Base-by-base conservation (phyloP, 805 yeast genomes). In the Ogataea paraovalis region DNA sequence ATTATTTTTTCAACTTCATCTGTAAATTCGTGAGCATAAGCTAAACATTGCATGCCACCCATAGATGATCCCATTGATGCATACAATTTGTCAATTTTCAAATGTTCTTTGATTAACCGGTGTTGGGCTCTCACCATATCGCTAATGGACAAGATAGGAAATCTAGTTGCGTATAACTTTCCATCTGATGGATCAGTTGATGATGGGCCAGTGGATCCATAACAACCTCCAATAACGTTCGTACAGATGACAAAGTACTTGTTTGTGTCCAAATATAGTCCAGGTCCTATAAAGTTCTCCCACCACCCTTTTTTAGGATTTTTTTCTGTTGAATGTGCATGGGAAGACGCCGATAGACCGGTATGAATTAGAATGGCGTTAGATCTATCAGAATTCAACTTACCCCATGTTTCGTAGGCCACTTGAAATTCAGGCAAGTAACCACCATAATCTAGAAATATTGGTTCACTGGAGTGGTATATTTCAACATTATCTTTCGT, bases 31-130 rank as follows among this genome's bases (percentile, higher is more conserved):
- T 80, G 76, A 1, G 89, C 96, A 65, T 82, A 87, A 0, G 97
- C 96, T 46, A 91, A 73, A 8, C 92, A 83, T 69, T 90, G 97
- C 97, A 91, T 89, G n/a, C 97, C 97, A n/a, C 97, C 97, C 95
- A 91, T 87, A 0, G 96, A 87, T 2, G 96, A 83, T 5, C 97
- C 97, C 7, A 91, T 80, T 1, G 88, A 78, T 2, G 96, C 96
- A 64, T 80, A 79, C 22, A 91, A 67, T 61, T 79, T 84, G 1
- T 57, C 42, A 27, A 85, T 84, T 1, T 83, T 82, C 48, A 90
- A 79, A 41, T 76, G 80, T 41, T 82, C 76, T 23, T 67, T 69
- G 18, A 91, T 72, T 39, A 91, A 68, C 44, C 85, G 73, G 48
- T 87, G 75, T 68, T 91, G 97, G 0, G 95, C 96, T 45, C 96